Evolutionary conservation across 2,329 filamentous ascomycete genomes (phyloP).

Genomic region (Pyrenophora graminea): DNA sequence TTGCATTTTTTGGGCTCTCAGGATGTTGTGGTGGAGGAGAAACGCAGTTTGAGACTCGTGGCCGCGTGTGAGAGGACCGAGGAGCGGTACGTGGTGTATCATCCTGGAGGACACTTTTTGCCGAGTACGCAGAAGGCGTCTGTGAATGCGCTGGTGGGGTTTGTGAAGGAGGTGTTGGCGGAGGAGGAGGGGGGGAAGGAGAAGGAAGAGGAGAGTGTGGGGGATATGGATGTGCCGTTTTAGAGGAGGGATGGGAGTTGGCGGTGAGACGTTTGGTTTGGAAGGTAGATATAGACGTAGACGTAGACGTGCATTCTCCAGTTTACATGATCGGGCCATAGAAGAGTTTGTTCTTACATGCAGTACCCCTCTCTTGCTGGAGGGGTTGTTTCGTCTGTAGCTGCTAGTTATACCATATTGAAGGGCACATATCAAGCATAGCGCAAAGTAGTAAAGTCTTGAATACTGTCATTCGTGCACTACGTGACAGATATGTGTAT

Average conservation of each 20-base stretch:
- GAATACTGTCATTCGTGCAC: neutral
- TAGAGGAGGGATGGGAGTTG: slow-evolving; percentile 33
- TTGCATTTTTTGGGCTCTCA: slow-evolving; percentile 82
- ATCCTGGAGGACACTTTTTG: slow-evolving; percentile 90
- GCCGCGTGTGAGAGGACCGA: slow-evolving; percentile 63
- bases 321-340: neutral
- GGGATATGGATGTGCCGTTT: slow-evolving; percentile 73
- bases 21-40: slow-evolving; percentile 87
- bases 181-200: slow-evolving; percentile 34
- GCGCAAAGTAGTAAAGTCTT: neutral
- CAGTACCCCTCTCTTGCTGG: too few species aligned
- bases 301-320: neutral
- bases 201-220: slow-evolving; percentile 60
- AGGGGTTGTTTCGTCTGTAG: too few species aligned
- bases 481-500: neutral
- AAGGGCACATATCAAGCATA: neutral
- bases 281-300: neutral
- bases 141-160: slow-evolving; percentile 74
- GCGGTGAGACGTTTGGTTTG: neutral
- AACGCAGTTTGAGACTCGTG: slow-evolving; percentile 67
- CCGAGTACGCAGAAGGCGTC: slow-evolving; percentile 78
- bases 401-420: too few species aligned
- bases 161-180: slow-evolving; percentile 63
- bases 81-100: slow-evolving; percentile 62
- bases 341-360: too few species aligned